Percentiles rank a stretch among this genome's conserved stretches.
Conservation (phyloP, 1,284 basidiomycete genomes). For the Pisolithus thermaeus region DNA sequence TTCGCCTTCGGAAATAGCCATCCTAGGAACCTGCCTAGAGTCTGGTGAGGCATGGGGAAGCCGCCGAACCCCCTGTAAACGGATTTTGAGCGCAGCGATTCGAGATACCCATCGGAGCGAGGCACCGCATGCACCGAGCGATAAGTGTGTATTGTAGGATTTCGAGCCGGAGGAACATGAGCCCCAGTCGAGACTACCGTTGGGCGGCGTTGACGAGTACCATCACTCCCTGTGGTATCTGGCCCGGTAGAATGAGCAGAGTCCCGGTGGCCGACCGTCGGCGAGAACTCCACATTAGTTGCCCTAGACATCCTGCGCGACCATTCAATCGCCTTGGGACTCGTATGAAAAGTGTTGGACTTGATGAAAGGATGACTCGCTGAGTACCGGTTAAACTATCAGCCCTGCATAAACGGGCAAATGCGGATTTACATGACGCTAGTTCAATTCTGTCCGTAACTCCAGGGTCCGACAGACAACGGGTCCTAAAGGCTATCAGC, state of each 20-base stretch:
- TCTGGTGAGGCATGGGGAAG: constrained; percentile 76
- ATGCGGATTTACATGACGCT: background rate
- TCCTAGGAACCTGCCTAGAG: constrained; percentile 45
- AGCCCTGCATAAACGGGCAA: background rate
- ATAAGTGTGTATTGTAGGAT: constrained; percentile 12
- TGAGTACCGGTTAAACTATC: constrained; percentile 4
- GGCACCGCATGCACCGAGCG: constrained; percentile 1
- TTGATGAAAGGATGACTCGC: constrained; percentile 27
- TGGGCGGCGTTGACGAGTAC: constrained; percentile 11
- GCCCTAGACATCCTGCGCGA: constrained; percentile 35
- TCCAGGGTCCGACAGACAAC: background rate
- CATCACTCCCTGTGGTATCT: constrained; percentile 2
- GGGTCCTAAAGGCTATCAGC: background rate
- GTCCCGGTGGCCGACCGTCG: constrained; percentile 17
- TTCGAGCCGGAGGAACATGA: constrained; percentile 10
- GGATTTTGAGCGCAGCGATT: constrained; percentile 17
- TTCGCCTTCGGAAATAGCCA: constrained; percentile 55
- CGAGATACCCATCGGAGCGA: constrained; percentile 20
- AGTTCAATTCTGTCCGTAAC: background rate
- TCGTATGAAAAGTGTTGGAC: constrained; percentile 26
- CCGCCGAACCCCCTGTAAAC: constrained; percentile 69
- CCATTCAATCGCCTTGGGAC: background rate
- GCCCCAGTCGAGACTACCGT: constrained; percentile 6
- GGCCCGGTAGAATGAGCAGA: constrained; percentile 5
- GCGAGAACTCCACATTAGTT: constrained; percentile 52